Evolutionary conservation across 257 asterid genomes (phyloP), one percentile per base, ranked within the genome.

Genomic region (Solanum chmielewskii): DNA sequence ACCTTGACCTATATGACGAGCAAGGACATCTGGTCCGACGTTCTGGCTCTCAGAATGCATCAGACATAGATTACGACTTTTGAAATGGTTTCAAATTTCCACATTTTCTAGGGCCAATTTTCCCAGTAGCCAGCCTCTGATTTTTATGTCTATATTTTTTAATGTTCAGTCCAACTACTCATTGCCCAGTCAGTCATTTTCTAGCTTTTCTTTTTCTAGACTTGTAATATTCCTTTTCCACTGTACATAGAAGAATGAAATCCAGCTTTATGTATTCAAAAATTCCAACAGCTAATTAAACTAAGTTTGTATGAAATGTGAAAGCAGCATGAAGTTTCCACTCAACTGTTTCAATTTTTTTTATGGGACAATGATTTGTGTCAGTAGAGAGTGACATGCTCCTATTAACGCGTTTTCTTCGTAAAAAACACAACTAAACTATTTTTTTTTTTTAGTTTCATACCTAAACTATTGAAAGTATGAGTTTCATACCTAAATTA

Each of bases 1-100:
- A 97, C 83, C 98, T 97, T 73, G 99, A 97, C 88, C 89, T 92
- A 81, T 94, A 94, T 7, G 96, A 95, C 4, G 99, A 97, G 87
- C 91, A 83, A 11, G 99, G 96, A 75, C 92, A 89, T 47, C 77
- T 97, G 90, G 88, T 96, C 64, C 86, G 92, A 75, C 90, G 83
- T 39, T 94, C 98, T 8, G 21, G 87, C 29, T 89, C 94, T 62
- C 96, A 93, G 70, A 96, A 93, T 88, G 89, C 88, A 70, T 91
- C 98, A 0, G 99, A 97, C 89, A 93, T 96, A 76, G 99, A 97
- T 91, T 95, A 97, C 44, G 98, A 96, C 88, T 71, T 95, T 86
- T 97, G 91, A 93, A 86, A 66, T 12, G 21, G 31, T 84, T 81
- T 68, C 33, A 42, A 47, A 41, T 29, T 23, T 23, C 39, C 52